A percentile compares a stretch with the other conserved stretches of the same genome.
Evolutionary conservation across 345 rosid genomes (phyloP).

Genomic region (Corymbia maculata): DNA sequence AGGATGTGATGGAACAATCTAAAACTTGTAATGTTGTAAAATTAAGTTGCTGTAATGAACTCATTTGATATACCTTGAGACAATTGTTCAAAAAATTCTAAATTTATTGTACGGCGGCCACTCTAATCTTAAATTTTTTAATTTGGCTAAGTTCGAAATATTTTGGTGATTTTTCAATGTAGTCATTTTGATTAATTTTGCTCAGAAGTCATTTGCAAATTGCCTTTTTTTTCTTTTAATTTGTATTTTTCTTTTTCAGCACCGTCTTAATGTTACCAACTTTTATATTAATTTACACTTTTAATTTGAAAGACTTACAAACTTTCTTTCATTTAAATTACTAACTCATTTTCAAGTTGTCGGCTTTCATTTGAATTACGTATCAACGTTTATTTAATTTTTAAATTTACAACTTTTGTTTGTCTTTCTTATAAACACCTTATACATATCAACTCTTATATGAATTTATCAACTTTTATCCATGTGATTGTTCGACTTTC

Average conservation of each 20-base stretch:
- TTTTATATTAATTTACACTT: background rate
- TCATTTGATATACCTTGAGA: background rate
- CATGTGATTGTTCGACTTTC: background rate
- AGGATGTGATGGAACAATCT: background rate
- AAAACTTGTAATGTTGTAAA: background rate
- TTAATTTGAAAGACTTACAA: background rate
- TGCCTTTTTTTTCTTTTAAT: background rate
- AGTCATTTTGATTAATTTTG: background rate
- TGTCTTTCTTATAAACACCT: background rate
- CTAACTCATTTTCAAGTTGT: background rate
- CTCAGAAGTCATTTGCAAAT: background rate
- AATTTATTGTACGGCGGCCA: rapidly evolving
- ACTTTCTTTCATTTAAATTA: background rate
- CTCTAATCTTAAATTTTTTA: background rate
- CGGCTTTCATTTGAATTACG: background rate
- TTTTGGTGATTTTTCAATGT: background rate
- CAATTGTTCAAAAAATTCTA: background rate
- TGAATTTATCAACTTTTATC: background rate
- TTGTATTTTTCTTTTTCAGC: background rate
- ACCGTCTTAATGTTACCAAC: background rate
- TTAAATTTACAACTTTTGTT: background rate
- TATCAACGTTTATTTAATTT: background rate
- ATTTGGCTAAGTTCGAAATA: background rate
- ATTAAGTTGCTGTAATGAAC: background rate
- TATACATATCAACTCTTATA: background rate